Conservation (phyloP, 768 basidiomycete species). For the Suillus placidus region DNA sequence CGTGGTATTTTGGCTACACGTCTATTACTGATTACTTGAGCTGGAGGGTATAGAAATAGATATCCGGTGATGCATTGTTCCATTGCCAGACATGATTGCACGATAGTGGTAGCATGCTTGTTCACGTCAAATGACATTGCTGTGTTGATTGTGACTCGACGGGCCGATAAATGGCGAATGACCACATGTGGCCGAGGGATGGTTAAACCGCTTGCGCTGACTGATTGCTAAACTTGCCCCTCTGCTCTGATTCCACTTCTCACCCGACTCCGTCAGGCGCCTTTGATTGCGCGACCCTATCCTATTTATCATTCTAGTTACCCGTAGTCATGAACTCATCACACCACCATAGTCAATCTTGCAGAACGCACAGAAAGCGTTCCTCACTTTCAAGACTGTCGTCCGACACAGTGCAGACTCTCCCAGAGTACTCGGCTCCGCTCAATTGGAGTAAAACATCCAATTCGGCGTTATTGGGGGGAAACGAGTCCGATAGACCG, state of each 20-base stretch:
- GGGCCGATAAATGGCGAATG: not conserved
- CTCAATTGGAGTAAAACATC: constrained; percentile 24
- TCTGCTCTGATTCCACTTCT: constrained; percentile 14
- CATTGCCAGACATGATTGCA: not conserved
- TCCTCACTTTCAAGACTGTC: constrained; percentile 60
- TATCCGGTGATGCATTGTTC: not conserved
- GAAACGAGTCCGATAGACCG: constrained; percentile 55
- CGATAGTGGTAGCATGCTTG: not conserved
- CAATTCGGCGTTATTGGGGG: constrained; percentile 26
- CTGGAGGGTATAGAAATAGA: not conserved
- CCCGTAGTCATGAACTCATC: constrained; percentile 23
- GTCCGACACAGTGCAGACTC: constrained; percentile 63
- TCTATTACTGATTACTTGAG: not conserved
- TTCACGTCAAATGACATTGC: constrained; percentile 9
- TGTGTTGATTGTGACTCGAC: not conserved
- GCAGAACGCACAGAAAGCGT: constrained; percentile 56
- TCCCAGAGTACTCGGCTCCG: constrained; percentile 60
- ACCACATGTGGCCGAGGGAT: constrained; percentile 9
- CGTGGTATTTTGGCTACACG: not conserved
- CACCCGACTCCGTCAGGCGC: constrained; percentile 1
- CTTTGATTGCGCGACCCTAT: not conserved
- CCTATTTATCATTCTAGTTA: not conserved
- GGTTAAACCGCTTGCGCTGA: constrained; percentile 6
- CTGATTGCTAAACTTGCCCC: constrained; percentile 12
- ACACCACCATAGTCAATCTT: constrained; percentile 20